A percentile compares a stretch with the other conserved stretches of the same genome.
These are phyloP conservation scores for Flueggea neowawraea DNA, from an alignment of 441 rosid genomes.

Conservation along the genomic window DNA sequence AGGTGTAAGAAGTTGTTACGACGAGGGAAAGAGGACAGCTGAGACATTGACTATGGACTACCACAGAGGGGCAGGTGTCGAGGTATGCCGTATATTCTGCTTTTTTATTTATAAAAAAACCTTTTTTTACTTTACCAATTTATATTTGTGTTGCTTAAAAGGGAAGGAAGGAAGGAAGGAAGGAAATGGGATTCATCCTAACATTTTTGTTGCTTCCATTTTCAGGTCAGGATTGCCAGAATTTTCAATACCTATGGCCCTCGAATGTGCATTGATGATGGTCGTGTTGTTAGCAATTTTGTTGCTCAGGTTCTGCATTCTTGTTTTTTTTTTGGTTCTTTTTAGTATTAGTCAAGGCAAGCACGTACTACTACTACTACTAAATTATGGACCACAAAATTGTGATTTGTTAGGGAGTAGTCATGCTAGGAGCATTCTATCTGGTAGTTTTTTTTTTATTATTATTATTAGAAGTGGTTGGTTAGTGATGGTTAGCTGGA, in stretches of 20 bases:
- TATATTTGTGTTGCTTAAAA: background rate
- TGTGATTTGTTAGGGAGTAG: too few relatives aligned
- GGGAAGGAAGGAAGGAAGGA: too few relatives aligned
- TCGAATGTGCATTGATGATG: constrained; percentile 92
- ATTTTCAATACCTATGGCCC: constrained; percentile 96
- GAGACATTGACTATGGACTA: constrained; percentile 97
- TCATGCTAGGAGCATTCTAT: too few relatives aligned
- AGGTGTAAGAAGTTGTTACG: constrained; percentile 98
- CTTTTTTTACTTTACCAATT: background rate
- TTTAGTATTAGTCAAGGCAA: background rate
- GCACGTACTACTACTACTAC: too few relatives aligned
- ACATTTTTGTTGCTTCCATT: background rate
- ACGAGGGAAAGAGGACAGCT: constrained; percentile 94
- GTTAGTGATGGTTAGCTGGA: constrained; percentile 8
- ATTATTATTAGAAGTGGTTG: background rate
- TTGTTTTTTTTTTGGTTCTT: background rate
- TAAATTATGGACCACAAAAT: background rate
- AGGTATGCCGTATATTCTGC: constrained; percentile 33
- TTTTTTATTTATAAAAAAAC: too few relatives aligned
- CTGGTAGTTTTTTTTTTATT: too few relatives aligned
- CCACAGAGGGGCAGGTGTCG: constrained; percentile 83
- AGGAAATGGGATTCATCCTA: too few relatives aligned
- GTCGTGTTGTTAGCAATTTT: constrained; percentile 94
- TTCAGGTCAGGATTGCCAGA: constrained; percentile 87
- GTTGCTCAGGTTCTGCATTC: constrained; percentile 70